Base-by-base conservation (phyloP, 805 yeast species). In the Candida piceae region DNA sequence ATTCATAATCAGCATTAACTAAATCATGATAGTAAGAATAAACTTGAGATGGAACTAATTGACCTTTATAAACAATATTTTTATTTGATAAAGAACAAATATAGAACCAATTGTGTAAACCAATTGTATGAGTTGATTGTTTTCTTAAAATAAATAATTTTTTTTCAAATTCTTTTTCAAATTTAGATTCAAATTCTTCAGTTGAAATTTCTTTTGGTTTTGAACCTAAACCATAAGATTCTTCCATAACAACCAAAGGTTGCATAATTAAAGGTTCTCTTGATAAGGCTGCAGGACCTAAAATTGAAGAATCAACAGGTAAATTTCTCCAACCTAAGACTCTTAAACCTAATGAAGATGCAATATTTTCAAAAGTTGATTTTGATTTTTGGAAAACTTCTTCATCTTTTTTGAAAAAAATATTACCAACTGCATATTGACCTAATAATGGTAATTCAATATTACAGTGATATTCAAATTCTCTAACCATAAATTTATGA, bases 1-100 rank as follows among this genome's bases (percentile, higher is more conserved):
- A 93, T 66, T 87, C 90, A 64, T 80, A 90, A 56, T 88, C 93
- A 19, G 88, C 90, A 60, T 87, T 88, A 45, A 79, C 82, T 58
- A 90, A 74, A 64, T 90, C 98, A 59, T 86, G 88, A 69, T 89
- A 90, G 67, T 93, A 90, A 50, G 84, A 78, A 69, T 89, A 93
- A 25, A 90, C 97, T 66, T 90, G 98, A 40, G 84, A 80, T 29
- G 98, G 98, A 12, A 95, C 95, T 55, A 90, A 75, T 67, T 93
- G 98, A 52, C 98, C 98, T 68, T 90, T 90, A 74, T 90, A 90
- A 38, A 93, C 97, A 52, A 90, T 90, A 59, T 88, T 83, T 58
- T 78, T 81, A 64, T 82, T 82, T 38, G 93, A 81, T 42, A 90
- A 69, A 5, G 97, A 90, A 66, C 96, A 89, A 49, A 89, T 87